Base-by-base conservation (phyloP, 2,329 filamentous ascomycete genomes). In the Dryadomyces quercivorus region DNA sequence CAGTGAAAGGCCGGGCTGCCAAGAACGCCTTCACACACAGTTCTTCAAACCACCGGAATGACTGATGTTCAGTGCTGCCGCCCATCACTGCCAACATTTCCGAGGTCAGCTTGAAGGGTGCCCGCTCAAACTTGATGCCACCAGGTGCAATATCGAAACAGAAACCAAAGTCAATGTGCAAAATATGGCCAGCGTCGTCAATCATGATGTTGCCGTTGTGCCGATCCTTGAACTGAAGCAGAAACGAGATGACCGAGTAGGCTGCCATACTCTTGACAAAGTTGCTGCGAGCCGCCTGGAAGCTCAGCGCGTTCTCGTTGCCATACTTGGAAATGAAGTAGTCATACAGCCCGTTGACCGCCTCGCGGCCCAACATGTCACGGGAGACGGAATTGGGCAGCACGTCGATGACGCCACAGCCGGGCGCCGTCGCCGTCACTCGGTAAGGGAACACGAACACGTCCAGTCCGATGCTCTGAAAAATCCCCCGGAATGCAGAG, bases 191-290 rank as follows among this genome's bases (percentile, higher is more conserved):
- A 0, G 86, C 88, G 64, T 96, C 92, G 67, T 98, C 92, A 59
- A 98, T 84, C 94, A 98, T 98, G 74, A 98, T 98, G 74, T 98
- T 98, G 58, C 93, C 93, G 68, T 98, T 98, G 73, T 98, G 93
- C 3, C 93, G 85, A 67, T 99, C 93, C 70, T 99, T 99, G 83
- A 99, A 97, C 65, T 98, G 94, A 42, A 98, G 75, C 15, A 98
- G 76, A 72, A 95, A 98, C 0, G 89, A 94, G 60, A 98, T 97
- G 63, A 98, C 85, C 18, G 88, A 94, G 74, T 98, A 98, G 13
- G 93, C 94, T 0, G 94, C 93, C 93, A 98, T 97, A 66, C 86
- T 93, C 74, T 98, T 98, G 70, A 98, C 91, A 66, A 99, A 98
- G 70, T 97, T 97, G 72, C 81, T 91, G 59, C 93, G 85, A 12